phyloP scores from a whole-genome alignment of 345 rosid genomes.

The Laguncularia racemosa region DNA sequence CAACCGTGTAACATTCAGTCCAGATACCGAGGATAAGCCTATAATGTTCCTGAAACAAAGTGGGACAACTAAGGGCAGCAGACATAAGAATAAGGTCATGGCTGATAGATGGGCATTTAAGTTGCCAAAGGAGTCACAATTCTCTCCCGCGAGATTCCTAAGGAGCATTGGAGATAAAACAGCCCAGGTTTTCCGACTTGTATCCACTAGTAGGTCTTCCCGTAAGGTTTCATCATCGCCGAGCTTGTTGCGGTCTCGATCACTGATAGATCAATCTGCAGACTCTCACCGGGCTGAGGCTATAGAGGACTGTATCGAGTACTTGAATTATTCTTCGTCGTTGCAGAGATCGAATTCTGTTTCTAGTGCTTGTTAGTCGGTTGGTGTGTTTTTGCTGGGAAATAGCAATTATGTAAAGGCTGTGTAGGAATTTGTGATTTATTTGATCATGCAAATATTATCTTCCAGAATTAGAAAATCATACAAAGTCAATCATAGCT shows the following conservation, averaged over 20 bases:
- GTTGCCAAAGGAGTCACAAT: constrained; percentile 23
- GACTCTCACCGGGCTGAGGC: constrained; percentile 88
- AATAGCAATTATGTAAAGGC: background rate
- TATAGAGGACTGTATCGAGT: constrained; percentile 84
- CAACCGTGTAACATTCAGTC: constrained; percentile 67
- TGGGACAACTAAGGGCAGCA: constrained; percentile 11
- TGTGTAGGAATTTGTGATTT: background rate
- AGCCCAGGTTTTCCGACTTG: constrained; percentile 38
- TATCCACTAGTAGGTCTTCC: constrained; percentile 36
- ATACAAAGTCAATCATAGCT: too few relatives aligned
- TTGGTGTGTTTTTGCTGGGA: background rate
- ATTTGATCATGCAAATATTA: constrained; percentile 3
- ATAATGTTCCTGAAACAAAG: constrained; percentile 33
- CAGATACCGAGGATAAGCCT: constrained; percentile 37
- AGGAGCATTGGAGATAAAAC: constrained; percentile 50
- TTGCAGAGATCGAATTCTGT: constrained; percentile 65
- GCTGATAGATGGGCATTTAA: constrained; percentile 40
- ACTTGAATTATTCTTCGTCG: constrained; percentile 75
- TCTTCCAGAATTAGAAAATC: background rate
- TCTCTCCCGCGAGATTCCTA: constrained; percentile 40
- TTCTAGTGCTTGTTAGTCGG: constrained; percentile 37
- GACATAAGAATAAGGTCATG: constrained; percentile 27
- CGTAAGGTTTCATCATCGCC: constrained; percentile 44
- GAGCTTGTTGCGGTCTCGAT: constrained; percentile 54
- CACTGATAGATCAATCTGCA: constrained; percentile 55